These are phyloP conservation scores for Arctium minus DNA, from an alignment of 129 eudicot genomes.

Conservation along the genomic window DNA sequence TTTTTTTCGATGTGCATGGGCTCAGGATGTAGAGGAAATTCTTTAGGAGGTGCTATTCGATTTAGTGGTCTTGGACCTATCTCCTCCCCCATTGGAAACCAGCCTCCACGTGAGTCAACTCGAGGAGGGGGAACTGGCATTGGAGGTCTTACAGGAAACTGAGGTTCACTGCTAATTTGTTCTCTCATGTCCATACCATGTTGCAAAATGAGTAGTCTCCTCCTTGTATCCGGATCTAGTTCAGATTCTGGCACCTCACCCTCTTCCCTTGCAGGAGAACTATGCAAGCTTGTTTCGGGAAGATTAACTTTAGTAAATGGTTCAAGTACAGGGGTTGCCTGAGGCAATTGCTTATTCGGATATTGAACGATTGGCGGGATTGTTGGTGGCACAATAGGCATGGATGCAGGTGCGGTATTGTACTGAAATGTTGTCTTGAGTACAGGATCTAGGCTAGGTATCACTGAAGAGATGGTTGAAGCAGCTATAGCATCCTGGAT, in stretches of 20 bases:
- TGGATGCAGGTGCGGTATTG: constrained; percentile 37
- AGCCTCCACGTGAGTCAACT: constrained; percentile 62
- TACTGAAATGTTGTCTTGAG: constrained; percentile 44
- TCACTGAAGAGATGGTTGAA: constrained; percentile 43
- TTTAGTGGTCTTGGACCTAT: constrained; percentile 58
- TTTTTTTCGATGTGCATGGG: constrained; percentile 59
- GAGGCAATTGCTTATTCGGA: constrained; percentile 47
- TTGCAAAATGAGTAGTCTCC: constrained; percentile 89
- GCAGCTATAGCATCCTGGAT: constrained; percentile 76
- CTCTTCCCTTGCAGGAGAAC: constrained; percentile 96
- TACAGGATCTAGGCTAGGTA: constrained; percentile 60
- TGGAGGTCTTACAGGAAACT: constrained; percentile 63
- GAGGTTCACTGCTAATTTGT: constrained; percentile 43
- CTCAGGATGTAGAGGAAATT: constrained; percentile 50
- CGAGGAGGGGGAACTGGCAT: constrained; percentile 57
- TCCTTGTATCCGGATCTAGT: constrained; percentile 92
- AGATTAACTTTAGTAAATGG: constrained; percentile 52
- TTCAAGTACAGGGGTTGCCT: constrained; percentile 45
- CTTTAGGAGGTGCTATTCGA: constrained; percentile 47
- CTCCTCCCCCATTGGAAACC: constrained; percentile 89
- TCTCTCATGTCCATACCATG: constrained; percentile 93
- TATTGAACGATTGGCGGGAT: constrained; percentile 41
- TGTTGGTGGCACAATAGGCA: not conserved
- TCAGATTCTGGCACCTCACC: constrained; percentile 99
- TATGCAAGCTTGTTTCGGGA: constrained; percentile 62